Evolutionary conservation across 305 asterid genomes (phyloP).

Genomic region (Salvia sclarea): DNA sequence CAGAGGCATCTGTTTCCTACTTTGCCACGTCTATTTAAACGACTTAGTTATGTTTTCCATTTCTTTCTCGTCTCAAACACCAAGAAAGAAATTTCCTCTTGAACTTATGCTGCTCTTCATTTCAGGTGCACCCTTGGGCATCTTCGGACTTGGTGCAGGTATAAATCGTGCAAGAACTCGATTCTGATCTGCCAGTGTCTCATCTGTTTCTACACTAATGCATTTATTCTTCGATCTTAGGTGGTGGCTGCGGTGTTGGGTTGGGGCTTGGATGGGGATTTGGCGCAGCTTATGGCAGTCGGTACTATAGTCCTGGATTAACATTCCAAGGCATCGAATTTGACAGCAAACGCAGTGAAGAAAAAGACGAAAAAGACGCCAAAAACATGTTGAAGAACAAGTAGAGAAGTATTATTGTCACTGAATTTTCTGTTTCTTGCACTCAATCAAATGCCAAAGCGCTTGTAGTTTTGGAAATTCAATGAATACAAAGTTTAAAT

Average conservation of each 20-base stretch:
- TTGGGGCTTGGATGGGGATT: constrained; percentile 95
- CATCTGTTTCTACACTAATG: constrained; percentile 17
- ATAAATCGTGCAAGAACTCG: constrained; percentile 20
- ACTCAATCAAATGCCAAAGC: not conserved
- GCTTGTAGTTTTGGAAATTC: not conserved
- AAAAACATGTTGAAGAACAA: constrained; percentile 38
- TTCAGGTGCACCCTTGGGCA: constrained; percentile 73
- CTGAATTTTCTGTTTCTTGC: constrained; percentile 22
- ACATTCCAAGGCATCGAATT: constrained; percentile 64
- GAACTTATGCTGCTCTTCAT: constrained; percentile 6
- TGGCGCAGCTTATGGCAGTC: constrained; percentile 78
- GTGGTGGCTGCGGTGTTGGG: constrained; percentile 95
- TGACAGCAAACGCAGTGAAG: constrained; percentile 43
- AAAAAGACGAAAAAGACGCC: constrained; percentile 44
- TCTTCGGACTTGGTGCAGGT: constrained; percentile 88
- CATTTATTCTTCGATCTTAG: constrained; percentile 39
- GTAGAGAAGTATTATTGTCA: constrained; percentile 32
- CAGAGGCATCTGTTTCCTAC: not conserved
- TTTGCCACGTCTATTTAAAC: no score
- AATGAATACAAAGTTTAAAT: not conserved
- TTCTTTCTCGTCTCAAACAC: not conserved
- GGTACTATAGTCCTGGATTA: constrained; percentile 67
- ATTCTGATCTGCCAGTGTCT: not conserved
- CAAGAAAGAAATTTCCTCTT: not conserved
- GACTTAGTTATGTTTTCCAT: not conserved